Percentiles rank a stretch among this genome's conserved stretches.
These are phyloP conservation scores for Cardamine resedifolia DNA, from an alignment of 345 rosid species.

Conservation along the genomic window DNA sequence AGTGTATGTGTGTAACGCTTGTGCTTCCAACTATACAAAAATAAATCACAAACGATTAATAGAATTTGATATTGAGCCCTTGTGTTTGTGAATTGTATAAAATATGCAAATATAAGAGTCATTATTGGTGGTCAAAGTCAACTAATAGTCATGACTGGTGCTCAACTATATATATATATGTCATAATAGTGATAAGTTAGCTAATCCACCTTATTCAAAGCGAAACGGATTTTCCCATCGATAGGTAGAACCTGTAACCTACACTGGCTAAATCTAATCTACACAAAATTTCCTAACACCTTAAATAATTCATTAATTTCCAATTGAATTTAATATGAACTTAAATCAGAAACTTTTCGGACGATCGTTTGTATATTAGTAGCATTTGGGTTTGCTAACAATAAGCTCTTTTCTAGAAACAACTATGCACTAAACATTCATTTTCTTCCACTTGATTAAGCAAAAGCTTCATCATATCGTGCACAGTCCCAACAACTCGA, in stretches of 20 bases:
- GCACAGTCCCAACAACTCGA: constrained; percentile 30
- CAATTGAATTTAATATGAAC: not conserved
- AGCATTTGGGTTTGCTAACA: constrained; percentile 7
- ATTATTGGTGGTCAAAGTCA: constrained; percentile 9
- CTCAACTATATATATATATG: not conserved
- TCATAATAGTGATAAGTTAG: not conserved
- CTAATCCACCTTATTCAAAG: not conserved
- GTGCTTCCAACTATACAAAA: constrained; percentile 17
- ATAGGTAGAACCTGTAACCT: not conserved
- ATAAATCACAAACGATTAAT: not conserved
- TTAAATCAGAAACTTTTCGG: not conserved
- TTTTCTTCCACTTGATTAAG: constrained; percentile 24
- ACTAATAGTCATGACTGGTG: not conserved
- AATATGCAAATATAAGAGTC: constrained; percentile 12
- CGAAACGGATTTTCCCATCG: not conserved
- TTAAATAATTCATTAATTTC: not conserved
- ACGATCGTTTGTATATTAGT: not conserved
- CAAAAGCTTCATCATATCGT: constrained; percentile 15
- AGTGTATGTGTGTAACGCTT: not conserved
- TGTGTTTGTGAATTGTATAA: not conserved
- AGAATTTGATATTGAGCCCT: not conserved
- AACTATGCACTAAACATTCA: constrained; percentile 21
- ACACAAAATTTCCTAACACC: not conserved
- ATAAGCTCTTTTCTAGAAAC: constrained; percentile 27
- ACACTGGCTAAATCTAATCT: not conserved